phyloP scores from a whole-genome alignment of 352 stramenopile species.

The Globisporangium cederbergense region DNA sequence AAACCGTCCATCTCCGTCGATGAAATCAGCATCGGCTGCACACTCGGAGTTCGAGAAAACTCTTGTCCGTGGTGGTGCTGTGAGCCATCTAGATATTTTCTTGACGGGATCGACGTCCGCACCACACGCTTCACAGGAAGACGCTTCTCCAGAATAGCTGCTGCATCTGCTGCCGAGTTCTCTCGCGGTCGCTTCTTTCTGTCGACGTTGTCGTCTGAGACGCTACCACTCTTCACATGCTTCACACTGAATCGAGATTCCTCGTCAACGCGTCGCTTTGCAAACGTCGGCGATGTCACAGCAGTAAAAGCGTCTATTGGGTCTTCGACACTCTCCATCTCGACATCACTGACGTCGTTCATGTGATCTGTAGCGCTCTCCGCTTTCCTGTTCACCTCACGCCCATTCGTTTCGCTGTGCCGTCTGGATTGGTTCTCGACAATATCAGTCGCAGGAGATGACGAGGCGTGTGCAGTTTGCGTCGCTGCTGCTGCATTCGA shows the following conservation, averaged over 20 bases:
- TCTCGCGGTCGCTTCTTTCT: slow-evolving; percentile 19
- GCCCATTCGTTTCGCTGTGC: slow-evolving; percentile 10
- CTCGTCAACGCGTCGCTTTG: neutral
- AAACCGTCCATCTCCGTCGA: neutral
- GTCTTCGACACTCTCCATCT: neutral
- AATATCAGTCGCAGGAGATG: neutral
- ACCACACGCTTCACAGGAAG: slow-evolving; percentile 25
- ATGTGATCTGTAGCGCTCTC: neutral
- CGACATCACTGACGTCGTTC: neutral
- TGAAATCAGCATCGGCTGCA: slow-evolving; percentile 4
- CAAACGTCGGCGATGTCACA: neutral
- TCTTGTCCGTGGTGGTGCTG: slow-evolving; percentile 33
- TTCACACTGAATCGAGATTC: neutral
- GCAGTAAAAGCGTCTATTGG: neutral
- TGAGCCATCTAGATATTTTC: slow-evolving; percentile 38
- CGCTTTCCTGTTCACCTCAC: neutral
- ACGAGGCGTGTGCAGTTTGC: neutral
- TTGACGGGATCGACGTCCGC: slow-evolving; percentile 35
- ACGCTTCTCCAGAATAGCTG: slow-evolving; percentile 5
- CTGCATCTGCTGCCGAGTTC: slow-evolving; percentile 6
- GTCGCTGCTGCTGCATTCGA: neutral
- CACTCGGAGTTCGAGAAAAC: slow-evolving; percentile 5
- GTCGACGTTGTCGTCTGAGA: slow-evolving; percentile 16
- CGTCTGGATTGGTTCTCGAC: neutral
- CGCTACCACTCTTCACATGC: slow-evolving; percentile 3